Evolutionary conservation across 208 protist genomes (phyloP), one percentile per base, ranked within the genome.

Genomic region (Leptomonas pyrrhocoris): DNA sequence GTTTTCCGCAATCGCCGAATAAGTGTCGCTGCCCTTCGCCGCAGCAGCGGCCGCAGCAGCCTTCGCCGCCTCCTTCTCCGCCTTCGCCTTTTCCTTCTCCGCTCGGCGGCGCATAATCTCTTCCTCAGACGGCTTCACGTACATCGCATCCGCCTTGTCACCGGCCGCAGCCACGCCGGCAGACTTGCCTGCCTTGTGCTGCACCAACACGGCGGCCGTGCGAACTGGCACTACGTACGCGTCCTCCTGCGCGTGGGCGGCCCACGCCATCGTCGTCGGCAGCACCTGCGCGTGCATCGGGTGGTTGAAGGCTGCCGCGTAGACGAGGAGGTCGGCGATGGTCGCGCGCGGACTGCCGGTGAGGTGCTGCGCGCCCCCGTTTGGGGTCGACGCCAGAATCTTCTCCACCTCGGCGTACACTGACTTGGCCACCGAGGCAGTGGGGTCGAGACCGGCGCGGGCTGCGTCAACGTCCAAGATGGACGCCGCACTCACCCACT

Each of bases 71-170:
- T 80, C 71, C 75, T 94, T 94, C 68, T 76, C 84, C 62, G 75
- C 58, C 74, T 89, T 88, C 42, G 80, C 85, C 70, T 78, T 82
- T 60, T 92, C 86, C 74, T 95, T 95, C 61, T 93, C 89, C 36
- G 69, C 57, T 15, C 86, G 84, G n/a, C 89, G 89, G 16, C 85
- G 85, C 36, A 84, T 23, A 46, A 95, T 95, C 62, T 92, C 86
- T 69, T 95, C 89, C 51, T 85, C 84, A 28, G 86, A 90, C 7
- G 89, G 89, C 74, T 90, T 95, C 50, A 85, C 85, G 50, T 82
- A 91, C 1, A 78, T 57, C 3, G 64, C 58, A 5, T 78, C 72
- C 19, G 59, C 45, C 66, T 72, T 83, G 12, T 31, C 34, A 13
- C 55, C 50, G 0, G 21, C 34, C 25, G 31, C 51, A 15, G 50